A percentile compares a stretch with the other conserved stretches of the same genome.
phyloP scores from a whole-genome alignment of 441 rosid genomes.

The Cnidoscolus chayamansa region DNA sequence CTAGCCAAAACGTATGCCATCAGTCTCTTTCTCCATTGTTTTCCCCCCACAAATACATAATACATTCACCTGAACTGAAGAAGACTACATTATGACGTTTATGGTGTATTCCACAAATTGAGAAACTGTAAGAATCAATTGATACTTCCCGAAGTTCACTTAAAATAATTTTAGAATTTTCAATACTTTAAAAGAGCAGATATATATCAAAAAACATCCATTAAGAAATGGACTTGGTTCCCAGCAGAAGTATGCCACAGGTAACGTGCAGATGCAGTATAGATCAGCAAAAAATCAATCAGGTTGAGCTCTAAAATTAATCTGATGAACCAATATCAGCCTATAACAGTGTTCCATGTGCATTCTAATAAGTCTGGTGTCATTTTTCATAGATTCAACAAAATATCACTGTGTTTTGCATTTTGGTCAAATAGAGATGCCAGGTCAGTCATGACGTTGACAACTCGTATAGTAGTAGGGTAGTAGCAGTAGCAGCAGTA shows the following conservation, averaged over 20 bases:
- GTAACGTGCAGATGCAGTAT: not conserved
- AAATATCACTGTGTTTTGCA: not conserved
- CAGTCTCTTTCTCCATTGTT: not conserved
- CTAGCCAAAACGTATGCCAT: not conserved
- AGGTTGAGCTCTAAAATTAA: not conserved
- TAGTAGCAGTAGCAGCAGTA: not conserved
- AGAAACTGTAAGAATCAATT: not conserved
- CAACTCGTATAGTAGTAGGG: not conserved
- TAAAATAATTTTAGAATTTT: too few relatives aligned
- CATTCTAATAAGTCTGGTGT: not conserved
- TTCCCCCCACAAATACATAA: not conserved
- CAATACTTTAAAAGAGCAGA: too few relatives aligned
- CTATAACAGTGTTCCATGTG: not conserved
- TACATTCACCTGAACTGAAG: not conserved
- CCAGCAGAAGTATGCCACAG: too few relatives aligned
- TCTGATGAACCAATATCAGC: not conserved
- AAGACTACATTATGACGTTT: not conserved
- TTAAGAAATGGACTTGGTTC: too few relatives aligned
- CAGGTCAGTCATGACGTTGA: not conserved
- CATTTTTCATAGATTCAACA: slow-evolving; percentile 1
- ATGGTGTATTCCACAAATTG: not conserved
- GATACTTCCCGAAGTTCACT: too few relatives aligned
- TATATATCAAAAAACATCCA: too few relatives aligned
- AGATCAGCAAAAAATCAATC: not conserved
- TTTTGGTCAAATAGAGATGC: slow-evolving; percentile 3